Base-by-base conservation (phyloP, 345 rosid species). In the Anacardium occidentale region DNA sequence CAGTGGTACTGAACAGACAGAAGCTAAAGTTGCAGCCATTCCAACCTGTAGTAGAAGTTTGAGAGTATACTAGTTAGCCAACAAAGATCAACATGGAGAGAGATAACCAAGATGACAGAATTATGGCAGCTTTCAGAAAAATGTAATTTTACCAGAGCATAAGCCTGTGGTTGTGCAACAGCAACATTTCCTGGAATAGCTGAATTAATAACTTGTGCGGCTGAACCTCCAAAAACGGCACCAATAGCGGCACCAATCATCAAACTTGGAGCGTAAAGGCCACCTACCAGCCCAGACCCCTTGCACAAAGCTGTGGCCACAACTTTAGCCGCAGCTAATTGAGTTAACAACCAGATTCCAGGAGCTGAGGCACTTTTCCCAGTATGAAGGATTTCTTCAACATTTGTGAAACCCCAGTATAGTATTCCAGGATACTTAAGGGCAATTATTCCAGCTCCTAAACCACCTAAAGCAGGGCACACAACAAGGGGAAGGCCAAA, bases 231-330 rank as follows among this genome's bases (percentile, higher is more conserved):
- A 88, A 95, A 95, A 69, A 92, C 98, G 74, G 99, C 99, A 76
- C 97, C 99, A 63, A 88, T 91, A 42, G 98, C 98, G 70, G 99
- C 98, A 73, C 98, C 99, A 80, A 92, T 92, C 99, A 95, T 95
- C 85, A 95, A 85, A 86, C 98, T 95, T 47, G 97, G 99, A 24
- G 99, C 99, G 81, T 95, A 92, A 51, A 95, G 88, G 44, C 97
- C 99, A 25, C 99, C 99, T 25, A 92, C 98, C 80, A 92, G 98
- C 68, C 97, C 97, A 72, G 99, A 91, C 61, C 98, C 99, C 81
- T 91, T 95, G 79, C 99, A 95, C 44, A 95, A 80, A 76, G 98
- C 92, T 62, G 99, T 95, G 34, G 98, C 99, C 68, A 78, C 91
- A 81, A 95, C 98, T 85, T 95, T 95, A 79, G 98, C 99, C 1